A percentile compares a stretch with the other conserved stretches of the same genome.
Evolutionary conservation across 2,329 filamentous ascomycete genomes (phyloP).

Genomic region (Diaporthe sp.): DNA sequence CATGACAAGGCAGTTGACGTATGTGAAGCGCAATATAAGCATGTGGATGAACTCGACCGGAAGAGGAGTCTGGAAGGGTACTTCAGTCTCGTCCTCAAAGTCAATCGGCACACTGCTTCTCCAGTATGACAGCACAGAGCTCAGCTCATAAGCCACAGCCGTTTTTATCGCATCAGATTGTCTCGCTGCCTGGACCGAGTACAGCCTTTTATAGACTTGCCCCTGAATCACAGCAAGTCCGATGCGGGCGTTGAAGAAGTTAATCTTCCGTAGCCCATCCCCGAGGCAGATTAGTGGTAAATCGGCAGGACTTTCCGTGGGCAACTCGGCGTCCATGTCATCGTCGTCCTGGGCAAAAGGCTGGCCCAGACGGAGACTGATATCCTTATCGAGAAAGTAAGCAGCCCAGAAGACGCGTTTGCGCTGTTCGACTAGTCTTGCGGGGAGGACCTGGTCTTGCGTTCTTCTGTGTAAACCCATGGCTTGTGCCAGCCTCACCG

Average conservation of each 20-base stretch:
- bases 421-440: slow-evolving; percentile 39
- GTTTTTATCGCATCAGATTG: neutral
- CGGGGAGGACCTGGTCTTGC: slow-evolving; percentile 37
- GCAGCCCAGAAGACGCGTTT: slow-evolving; percentile 58
- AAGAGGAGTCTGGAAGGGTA: neutral
- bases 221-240: slow-evolving; percentile 43
- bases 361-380: slow-evolving; percentile 54
- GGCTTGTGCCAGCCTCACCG: slow-evolving; percentile 45
- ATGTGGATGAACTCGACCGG: neutral
- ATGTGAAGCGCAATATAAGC: slow-evolving; percentile 2
- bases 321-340: slow-evolving; percentile 46
- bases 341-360: slow-evolving; percentile 57
- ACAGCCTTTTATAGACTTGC: slow-evolving; percentile 45
- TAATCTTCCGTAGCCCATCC: neutral
- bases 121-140: slow-evolving; percentile 8
- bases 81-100: neutral
- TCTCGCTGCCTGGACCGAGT: slow-evolving; percentile 39
- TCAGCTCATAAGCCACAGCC: neutral
- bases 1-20: slow-evolving; percentile 5
- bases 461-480: slow-evolving; percentile 44
- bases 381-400: slow-evolving; percentile 56
- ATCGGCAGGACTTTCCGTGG: slow-evolving; percentile 41
- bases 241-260: slow-evolving; percentile 26
- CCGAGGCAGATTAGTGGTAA: neutral
- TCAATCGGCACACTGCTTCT: slow-evolving; percentile 2